Percentiles rank a stretch among this genome's conserved stretches.
phyloP scores from a whole-genome alignment of 768 basidiomycete genomes.

The Termitomyces sp. region DNA sequence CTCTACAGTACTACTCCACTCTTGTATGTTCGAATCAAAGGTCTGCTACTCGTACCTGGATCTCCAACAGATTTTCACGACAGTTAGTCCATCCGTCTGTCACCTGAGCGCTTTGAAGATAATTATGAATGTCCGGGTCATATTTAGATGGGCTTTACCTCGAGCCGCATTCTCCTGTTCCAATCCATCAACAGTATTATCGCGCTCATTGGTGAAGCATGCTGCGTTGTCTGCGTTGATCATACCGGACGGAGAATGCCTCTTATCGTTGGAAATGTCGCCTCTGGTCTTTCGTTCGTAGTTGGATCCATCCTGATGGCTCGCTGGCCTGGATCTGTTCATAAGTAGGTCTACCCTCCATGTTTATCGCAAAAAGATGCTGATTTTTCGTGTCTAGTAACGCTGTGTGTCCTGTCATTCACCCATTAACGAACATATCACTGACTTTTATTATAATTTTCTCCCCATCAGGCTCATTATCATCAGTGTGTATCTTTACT shows the following conservation, averaged over 20 bases:
- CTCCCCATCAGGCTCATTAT: slow-evolving; percentile 30
- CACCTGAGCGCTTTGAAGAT: background rate
- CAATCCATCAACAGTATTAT: slow-evolving; percentile 54
- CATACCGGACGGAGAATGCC: slow-evolving; percentile 35
- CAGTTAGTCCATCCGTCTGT: slow-evolving; percentile 17
- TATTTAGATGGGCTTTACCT: slow-evolving; percentile 42
- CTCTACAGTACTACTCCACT: slow-evolving; percentile 52
- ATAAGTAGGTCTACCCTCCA: slow-evolving; percentile 27
- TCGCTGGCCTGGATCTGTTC: slow-evolving; percentile 37
- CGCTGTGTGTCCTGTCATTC: slow-evolving; percentile 24
- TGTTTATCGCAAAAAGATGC: background rate
- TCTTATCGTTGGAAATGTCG: slow-evolving; percentile 38
- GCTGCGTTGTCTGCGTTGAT: slow-evolving; percentile 43
- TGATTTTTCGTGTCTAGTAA: slow-evolving; percentile 19
- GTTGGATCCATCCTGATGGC: slow-evolving; percentile 43
- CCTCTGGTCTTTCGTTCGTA: slow-evolving; percentile 37
- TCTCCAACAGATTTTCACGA: slow-evolving; percentile 29
- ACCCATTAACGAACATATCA: background rate
- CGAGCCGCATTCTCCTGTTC: slow-evolving; percentile 43
- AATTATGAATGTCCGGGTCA: background rate
- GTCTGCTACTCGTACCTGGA: background rate
- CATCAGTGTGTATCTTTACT: slow-evolving; percentile 35
- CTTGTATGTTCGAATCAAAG: slow-evolving; percentile 21
- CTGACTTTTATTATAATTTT: background rate
- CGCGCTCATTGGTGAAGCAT: slow-evolving; percentile 47